Evolutionary conservation across 2,329 filamentous ascomycete genomes (phyloP).

Genomic region (Sporothrix humicola): DNA sequence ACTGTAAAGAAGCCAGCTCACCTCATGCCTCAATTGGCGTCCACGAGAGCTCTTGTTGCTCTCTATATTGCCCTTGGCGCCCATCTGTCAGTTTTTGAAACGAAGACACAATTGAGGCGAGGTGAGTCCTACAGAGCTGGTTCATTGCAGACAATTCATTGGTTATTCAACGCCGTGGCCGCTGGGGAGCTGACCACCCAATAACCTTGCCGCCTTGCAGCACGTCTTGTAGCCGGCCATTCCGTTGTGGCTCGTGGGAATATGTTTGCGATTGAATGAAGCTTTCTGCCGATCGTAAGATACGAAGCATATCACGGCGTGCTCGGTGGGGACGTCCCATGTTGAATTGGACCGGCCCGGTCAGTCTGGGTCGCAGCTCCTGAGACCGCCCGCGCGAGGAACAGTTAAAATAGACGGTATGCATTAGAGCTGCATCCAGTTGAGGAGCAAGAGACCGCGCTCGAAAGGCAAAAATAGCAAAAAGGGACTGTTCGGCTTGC

Average conservation of each 20-base stretch:
- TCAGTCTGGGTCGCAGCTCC: background rate
- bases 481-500: background rate
- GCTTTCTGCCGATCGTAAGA: background rate
- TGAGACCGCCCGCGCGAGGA: conserved; percentile 11
- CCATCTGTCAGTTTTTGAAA: background rate
- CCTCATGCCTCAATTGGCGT: too few species aligned
- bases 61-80: background rate
- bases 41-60: too few species aligned
- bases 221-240: background rate
- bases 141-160: conserved; percentile 26
- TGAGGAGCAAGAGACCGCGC: background rate
- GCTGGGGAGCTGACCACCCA: background rate
- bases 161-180: conserved; percentile 17
- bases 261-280: background rate
- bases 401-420: background rate
- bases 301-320: background rate
- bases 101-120: background rate
- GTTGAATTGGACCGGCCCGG: conserved; percentile 13
- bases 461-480: background rate
- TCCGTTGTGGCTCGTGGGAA: background rate
- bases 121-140: conserved; percentile 28
- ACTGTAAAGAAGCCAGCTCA: background rate
- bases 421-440: background rate
- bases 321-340: background rate
- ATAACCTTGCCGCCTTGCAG: background rate